These are phyloP conservation scores for Pythium grandisporangium DNA, from an alignment of 352 stramenopile genomes.

Conservation along the genomic window DNA sequence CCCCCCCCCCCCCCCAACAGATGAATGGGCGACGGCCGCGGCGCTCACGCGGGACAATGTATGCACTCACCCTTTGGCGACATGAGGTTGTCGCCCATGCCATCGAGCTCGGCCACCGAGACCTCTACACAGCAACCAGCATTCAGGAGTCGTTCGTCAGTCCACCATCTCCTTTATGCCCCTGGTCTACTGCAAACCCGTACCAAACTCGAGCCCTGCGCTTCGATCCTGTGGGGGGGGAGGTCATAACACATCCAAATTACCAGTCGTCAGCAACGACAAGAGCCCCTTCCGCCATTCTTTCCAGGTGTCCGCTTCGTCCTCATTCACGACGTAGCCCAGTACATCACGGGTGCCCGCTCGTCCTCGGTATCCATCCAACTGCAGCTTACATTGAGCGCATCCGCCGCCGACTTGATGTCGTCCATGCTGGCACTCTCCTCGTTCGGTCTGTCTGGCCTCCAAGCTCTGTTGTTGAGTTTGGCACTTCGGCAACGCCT, in stretches of 20 bases:
- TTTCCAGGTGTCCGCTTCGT: too few species aligned
- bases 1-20: too few species aligned
- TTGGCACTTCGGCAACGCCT: too few species aligned
- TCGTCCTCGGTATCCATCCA: neutral
- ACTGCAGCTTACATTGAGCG: conserved; percentile 24
- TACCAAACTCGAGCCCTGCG: conserved; percentile 67
- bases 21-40: too few species aligned
- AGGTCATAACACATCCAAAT: too few species aligned
- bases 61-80: conserved; percentile 65
- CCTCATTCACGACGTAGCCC: neutral
- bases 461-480: neutral
- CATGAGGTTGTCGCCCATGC: conserved; percentile 66
- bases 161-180: neutral
- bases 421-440: conserved; percentile 19
- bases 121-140: conserved; percentile 33
- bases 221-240: conserved; percentile 45
- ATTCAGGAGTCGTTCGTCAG: neutral
- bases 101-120: conserved; percentile 59
- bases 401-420: conserved; percentile 27
- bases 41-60: too few species aligned
- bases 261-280: too few species aligned
- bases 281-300: too few species aligned
- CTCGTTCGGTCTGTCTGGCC: neutral
- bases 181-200: neutral
- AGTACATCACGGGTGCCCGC: neutral